Conservation (phyloP, 2,329 filamentous ascomycete genomes). For the Penicillium sp. region DNA sequence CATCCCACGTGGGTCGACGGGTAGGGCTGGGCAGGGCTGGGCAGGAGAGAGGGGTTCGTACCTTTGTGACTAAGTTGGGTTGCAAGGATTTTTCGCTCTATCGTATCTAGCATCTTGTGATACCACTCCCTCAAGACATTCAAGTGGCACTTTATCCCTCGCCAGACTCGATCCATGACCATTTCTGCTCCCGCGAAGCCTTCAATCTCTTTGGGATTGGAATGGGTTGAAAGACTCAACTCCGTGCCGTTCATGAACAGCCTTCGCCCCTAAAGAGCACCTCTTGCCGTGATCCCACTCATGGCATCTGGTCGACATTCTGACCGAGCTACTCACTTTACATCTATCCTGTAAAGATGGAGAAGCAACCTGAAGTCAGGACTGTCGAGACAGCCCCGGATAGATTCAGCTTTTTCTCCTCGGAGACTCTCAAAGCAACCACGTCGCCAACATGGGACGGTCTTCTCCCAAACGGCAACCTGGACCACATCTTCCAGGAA, state of each 20-base stretch:
- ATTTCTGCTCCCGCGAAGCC: background rate
- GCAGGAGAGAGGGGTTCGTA: background rate
- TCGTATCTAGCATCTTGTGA: background rate
- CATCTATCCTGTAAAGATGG: background rate
- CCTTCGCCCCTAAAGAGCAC: background rate
- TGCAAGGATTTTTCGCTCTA: background rate
- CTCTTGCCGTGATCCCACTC: background rate
- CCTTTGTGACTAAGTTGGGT: background rate
- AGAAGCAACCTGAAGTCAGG: background rate
- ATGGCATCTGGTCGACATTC: background rate
- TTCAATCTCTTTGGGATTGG: background rate
- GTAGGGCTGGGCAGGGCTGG: background rate
- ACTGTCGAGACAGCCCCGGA: conserved; percentile 50
- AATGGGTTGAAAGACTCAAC: background rate
- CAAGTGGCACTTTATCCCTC: background rate
- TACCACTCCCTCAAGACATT: background rate
- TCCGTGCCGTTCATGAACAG: background rate
- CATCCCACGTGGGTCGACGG: background rate
- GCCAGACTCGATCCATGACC: background rate
- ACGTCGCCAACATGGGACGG: conserved; percentile 21
- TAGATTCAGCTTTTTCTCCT: conserved; percentile 85
- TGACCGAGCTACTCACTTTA: background rate
- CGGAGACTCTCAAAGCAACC: conserved; percentile 65
- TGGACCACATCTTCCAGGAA: conserved; percentile 15
- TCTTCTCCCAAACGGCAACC: conserved; percentile 13